Evolutionary conservation across 176 grass and related monocot species (phyloP), one percentile per base, ranked within the genome.

Genomic region (Pontederia crassipes): DNA sequence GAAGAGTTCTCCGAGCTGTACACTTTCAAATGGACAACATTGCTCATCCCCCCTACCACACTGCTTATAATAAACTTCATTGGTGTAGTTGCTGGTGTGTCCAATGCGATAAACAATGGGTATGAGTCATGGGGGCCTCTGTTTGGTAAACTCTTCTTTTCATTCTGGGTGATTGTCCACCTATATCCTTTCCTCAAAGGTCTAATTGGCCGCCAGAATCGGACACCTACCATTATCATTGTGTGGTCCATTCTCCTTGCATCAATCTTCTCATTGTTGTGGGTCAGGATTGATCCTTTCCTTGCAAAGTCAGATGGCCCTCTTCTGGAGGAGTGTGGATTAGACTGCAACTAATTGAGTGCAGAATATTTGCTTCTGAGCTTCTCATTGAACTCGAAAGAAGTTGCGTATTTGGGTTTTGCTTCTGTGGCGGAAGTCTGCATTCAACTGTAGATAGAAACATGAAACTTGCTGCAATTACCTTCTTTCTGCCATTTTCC

Each of bases 91-190:
- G 84, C 84, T 10, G 84, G 84, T 26, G n/a, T 87, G n/a, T 87
- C 84, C 0, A 87, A 87, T 0, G 84, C 84, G 1, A 87, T 87
- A 64, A 87, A 87, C 72, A 87, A 87, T 15, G 84, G 84, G 45
- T 82, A 87, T 12, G 84, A 87, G 14, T 87, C 84, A 27, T 87
- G 84, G 84, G 84, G 84, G 0, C 84, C 84, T 18, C 79, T 87
- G 9, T 87, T 87, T 14, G 84, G 84, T 48, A 87, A 87, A 63
- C 84, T 87, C 27, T 87, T 87, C 61, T 87, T 87, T 27, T 76
- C 84, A n/a, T 87, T 87, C 72, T 87, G 84, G 84, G 84, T 87
- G 72, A 87, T 87, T 2, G 65, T 87, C 73, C 84, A 87, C 50
- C 72, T 87, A 12, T 87, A 87, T 75, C 84, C 84, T 0, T 87